Conservation (phyloP, 306 rosid species). For the Trichosanthes truncata region DNA sequence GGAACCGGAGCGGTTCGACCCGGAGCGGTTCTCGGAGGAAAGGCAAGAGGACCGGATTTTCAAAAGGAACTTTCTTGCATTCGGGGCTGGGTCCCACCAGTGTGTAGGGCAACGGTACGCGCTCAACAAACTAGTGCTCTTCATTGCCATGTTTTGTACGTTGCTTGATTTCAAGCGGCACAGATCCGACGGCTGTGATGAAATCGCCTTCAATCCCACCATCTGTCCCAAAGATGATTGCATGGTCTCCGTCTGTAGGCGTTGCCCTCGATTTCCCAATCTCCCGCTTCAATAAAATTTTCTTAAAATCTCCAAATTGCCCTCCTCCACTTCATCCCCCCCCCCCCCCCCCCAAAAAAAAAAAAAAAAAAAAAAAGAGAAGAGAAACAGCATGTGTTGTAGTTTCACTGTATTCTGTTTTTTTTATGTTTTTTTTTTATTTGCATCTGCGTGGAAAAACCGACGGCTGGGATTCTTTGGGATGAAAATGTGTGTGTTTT, state of each 20-base stretch:
- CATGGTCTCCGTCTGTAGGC: conserved; percentile 38
- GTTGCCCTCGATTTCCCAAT: conserved; percentile 41
- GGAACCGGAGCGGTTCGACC: conserved; percentile 77
- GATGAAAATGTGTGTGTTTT: not conserved
- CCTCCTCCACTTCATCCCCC: not conserved
- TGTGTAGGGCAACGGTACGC: conserved; percentile 93
- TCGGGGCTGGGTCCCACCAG: conserved; percentile 93
- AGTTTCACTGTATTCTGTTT: not conserved
- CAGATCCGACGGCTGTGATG: conserved; percentile 82
- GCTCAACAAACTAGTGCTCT: conserved; percentile 62
- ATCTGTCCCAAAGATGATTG: conserved; percentile 90
- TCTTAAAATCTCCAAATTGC: conserved; percentile 8
- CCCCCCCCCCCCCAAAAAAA: too few relatives aligned
- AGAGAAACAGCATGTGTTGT: not conserved
- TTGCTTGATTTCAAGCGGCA: conserved; percentile 70
- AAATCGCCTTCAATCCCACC: conserved; percentile 56
- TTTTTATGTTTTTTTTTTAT: not conserved
- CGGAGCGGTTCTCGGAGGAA: conserved; percentile 64
- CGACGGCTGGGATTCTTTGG: not conserved
- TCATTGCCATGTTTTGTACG: conserved; percentile 71
- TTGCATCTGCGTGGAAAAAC: not conserved
- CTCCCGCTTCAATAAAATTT: conserved; percentile 6
- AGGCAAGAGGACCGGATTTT: conserved; percentile 60
- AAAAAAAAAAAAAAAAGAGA: not conserved
- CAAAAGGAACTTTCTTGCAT: conserved; percentile 61